phyloP scores from a whole-genome alignment of 495 filamentous ascomycete genomes.

The Aspergillus saccharolyticus region DNA sequence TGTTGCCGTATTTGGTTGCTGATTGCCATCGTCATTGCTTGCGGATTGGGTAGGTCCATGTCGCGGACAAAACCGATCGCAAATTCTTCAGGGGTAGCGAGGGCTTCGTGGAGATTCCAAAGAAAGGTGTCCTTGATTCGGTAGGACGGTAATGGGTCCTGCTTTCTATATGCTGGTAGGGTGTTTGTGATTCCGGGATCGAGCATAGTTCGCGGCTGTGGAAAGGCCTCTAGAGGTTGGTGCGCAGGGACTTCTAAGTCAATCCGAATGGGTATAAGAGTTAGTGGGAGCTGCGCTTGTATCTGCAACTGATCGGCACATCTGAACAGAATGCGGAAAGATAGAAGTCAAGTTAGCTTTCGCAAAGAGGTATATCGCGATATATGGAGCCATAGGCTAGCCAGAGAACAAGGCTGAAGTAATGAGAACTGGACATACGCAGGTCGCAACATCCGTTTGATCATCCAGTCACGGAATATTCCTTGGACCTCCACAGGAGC shows the following conservation, averaged over 20 bases:
- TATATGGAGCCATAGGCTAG: neutral
- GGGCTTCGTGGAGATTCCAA: slow-evolving; percentile 94
- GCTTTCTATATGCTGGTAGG: slow-evolving; percentile 68
- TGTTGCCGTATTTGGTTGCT: slow-evolving; percentile 92
- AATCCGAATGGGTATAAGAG: slow-evolving; percentile 91
- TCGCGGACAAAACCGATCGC: slow-evolving; percentile 87
- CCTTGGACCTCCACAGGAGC: slow-evolving; percentile 80
- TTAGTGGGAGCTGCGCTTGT: slow-evolving; percentile 79
- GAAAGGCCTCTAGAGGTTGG: slow-evolving; percentile 67
- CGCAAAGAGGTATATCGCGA: slow-evolving; percentile 1
- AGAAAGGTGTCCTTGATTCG: slow-evolving; percentile 89
- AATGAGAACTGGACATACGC: slow-evolving; percentile 29
- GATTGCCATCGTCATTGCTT: slow-evolving; percentile 66
- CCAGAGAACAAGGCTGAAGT: neutral
- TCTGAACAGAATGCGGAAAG: slow-evolving; percentile 13
- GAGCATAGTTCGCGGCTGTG: slow-evolving; percentile 55
- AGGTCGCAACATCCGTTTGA: slow-evolving; percentile 59
- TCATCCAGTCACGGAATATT: slow-evolving; percentile 93
- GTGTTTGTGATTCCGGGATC: slow-evolving; percentile 59
- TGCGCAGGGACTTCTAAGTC: slow-evolving; percentile 85
- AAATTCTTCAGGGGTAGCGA: slow-evolving; percentile 93
- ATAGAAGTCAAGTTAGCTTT: slow-evolving; percentile 15
- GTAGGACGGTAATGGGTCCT: slow-evolving; percentile 73
- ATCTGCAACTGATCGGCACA: slow-evolving; percentile 66
- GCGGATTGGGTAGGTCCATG: slow-evolving; percentile 78